Conservation (phyloP, 805 yeast genomes). For the Ogataea naganishii region DNA sequence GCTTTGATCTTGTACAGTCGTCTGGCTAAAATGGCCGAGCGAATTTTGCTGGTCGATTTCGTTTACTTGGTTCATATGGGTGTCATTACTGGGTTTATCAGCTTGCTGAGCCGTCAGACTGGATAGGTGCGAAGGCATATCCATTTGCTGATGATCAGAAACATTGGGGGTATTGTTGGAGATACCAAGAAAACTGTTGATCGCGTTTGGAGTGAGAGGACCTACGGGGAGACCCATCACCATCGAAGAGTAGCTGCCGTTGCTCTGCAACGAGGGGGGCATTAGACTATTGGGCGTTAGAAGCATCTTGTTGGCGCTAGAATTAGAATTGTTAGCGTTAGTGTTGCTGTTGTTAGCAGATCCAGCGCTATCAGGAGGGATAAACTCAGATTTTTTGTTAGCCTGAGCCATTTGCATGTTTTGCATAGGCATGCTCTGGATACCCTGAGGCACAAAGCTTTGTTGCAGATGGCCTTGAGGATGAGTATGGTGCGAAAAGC, state of each 20-base stretch:
- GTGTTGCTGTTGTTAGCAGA: constrained; percentile 11
- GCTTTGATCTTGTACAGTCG: no score
- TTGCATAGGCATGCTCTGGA: constrained; percentile 1
- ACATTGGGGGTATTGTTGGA: not conserved
- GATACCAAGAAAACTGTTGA: constrained; percentile 2
- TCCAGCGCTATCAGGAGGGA: constrained; percentile 4
- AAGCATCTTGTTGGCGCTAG: constrained; percentile 39
- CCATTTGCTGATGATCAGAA: no score
- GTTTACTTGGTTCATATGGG: no score
- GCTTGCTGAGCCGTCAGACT: no score
- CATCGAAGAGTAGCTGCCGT: constrained; percentile 13
- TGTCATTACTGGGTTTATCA: no score
- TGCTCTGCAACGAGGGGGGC: constrained; percentile 10
- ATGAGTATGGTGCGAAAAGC: not conserved
- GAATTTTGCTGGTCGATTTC: no score
- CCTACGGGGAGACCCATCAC: constrained; percentile 15
- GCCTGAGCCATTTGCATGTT: constrained; percentile 5
- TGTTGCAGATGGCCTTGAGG: not conserved
- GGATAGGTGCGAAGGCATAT: no score
- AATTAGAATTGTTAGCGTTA: constrained; percentile 15
- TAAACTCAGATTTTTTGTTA: not conserved
- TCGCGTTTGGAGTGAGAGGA: constrained; percentile 16
- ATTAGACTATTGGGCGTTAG: constrained; percentile 54
- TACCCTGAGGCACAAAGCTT: no score
- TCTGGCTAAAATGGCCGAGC: no score